Evolutionary conservation across 352 stramenopile species (phyloP), one percentile per base, ranked within the genome.

Genomic region (Pythium brassicae): DNA sequence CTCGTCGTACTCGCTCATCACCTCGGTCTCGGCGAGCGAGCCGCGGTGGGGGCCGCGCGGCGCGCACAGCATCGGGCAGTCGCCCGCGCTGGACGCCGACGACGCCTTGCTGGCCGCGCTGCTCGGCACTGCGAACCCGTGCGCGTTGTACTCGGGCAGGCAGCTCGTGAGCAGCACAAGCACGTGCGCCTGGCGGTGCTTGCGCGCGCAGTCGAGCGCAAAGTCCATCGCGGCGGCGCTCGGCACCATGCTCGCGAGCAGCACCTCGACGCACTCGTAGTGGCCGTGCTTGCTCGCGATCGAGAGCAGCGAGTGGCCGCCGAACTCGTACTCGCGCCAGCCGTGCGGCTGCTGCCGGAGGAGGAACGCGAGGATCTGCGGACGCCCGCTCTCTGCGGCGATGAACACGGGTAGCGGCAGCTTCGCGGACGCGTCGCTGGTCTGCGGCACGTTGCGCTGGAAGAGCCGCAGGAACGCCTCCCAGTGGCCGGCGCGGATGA

Each of bases 141-240:
- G 66, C 20, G 65, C 66, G 10, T 43, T 57, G 49, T 77, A 87
- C 53, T 86, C 68, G 0, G 74, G 72, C n/a, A 89, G 53, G 49
- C 69, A 87, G 57, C 65, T 91, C 44, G 78, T 91, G 43, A 91
- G 66, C 29, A 91, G 56, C 35, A 88, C 78, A 14, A 91, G 65
- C 9, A 91, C 65, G 53, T 91, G 80, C 12, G 80, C 78, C 53
- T 91, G 80, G 29, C 63, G 70, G 29, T 86, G 60, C 11, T 67
- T 61, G 45, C 74, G 71, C 37, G 80, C 80, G 43, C 73, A 70
- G 15, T 76, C 66, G 10, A 89, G 57, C 7, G 80, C 70, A 58
- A 71, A 68, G n/a, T 86, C 68, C 15, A 91, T 57, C n/a, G 54
- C 51, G 37, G 66, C 57, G 2, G 59, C 35, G 0, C 50, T 61